Evolutionary conservation across 2,329 filamentous ascomycete genomes (phyloP).

Genomic region (Passalora sequoiae): DNA sequence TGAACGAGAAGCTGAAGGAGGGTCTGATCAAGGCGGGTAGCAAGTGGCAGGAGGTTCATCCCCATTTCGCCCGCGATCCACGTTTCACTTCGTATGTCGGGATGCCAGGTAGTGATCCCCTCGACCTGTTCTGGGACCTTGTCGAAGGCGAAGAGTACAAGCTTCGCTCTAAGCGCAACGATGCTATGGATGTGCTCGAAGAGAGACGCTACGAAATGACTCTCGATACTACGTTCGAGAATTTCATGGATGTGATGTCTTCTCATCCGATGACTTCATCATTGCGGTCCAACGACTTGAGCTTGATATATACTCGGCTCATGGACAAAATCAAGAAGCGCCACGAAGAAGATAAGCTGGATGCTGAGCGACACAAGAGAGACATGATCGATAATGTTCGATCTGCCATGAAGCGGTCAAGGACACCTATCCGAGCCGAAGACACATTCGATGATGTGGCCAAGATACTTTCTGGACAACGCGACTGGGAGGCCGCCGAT

Average conservation of each 20-base stretch:
- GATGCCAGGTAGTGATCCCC: conserved; percentile 56
- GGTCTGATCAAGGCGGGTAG: conserved; percentile 83
- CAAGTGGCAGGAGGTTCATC: conserved; percentile 81
- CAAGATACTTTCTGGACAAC: conserved; percentile 68
- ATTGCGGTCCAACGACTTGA: conserved; percentile 73
- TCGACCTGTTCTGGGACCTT: conserved; percentile 94
- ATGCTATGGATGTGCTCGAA: conserved; percentile 39
- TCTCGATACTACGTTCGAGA: conserved; percentile 77
- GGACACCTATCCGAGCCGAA: conserved; percentile 69
- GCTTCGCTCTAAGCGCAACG: conserved; percentile 30
- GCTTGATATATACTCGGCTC: conserved; percentile 79
- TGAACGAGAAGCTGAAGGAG: conserved; percentile 66
- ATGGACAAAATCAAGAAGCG: conserved; percentile 80
- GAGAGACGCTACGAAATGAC: conserved; percentile 90
- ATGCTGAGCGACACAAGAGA: conserved; percentile 78
- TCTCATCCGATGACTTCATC: conserved; percentile 83
- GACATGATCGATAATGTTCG: conserved; percentile 79
- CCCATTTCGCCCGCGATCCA: conserved; percentile 69
- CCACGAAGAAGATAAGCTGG: conserved; percentile 72
- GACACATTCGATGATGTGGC: conserved; percentile 89
- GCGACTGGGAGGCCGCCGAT: conserved; percentile 80
- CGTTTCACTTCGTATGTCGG: conserved; percentile 81
- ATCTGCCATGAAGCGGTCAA: conserved; percentile 79
- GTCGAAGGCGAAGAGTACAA: conserved; percentile 84
- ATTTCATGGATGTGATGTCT: conserved; percentile 77